Evolutionary conservation across 2,329 filamentous ascomycete species (phyloP).

Genomic region (Verticillium isaacii): DNA sequence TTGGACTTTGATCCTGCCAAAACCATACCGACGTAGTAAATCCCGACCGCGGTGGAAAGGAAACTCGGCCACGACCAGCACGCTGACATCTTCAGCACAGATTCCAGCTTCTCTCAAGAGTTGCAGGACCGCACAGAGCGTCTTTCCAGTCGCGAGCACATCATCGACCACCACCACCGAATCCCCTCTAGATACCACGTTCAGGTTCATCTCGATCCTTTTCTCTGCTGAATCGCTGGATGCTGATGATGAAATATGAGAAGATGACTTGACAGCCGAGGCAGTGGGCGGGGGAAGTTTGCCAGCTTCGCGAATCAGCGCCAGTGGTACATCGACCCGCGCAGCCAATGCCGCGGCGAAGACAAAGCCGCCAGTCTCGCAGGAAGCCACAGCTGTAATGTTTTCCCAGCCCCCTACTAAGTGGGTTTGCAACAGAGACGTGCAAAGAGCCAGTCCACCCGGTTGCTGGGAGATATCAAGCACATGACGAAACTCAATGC

Average conservation of each 20-base stretch:
- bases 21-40: slow-evolving; percentile 38
- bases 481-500: slow-evolving; percentile 53
- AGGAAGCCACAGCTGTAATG: slow-evolving; percentile 41
- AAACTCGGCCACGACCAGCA: slow-evolving; percentile 56
- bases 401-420: slow-evolving; percentile 42
- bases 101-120: slow-evolving; percentile 41
- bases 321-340: slow-evolving; percentile 34
- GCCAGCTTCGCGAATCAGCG: slow-evolving; percentile 47
- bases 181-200: slow-evolving; percentile 30
- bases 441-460: slow-evolving; percentile 44
- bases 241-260: slow-evolving; percentile 47
- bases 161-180: slow-evolving; percentile 48
- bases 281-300: slow-evolving; percentile 55
- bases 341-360: slow-evolving; percentile 46
- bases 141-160: slow-evolving; percentile 51
- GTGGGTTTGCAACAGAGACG: slow-evolving; percentile 39
- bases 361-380: slow-evolving; percentile 53
- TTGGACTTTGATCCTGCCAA: slow-evolving; percentile 29
- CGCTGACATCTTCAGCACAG: slow-evolving; percentile 29
- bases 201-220: slow-evolving; percentile 43
- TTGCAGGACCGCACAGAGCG: slow-evolving; percentile 46
- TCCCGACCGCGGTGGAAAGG: slow-evolving; percentile 47
- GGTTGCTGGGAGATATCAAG: no score
- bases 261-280: slow-evolving; percentile 40
- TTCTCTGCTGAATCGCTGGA: slow-evolving; percentile 20